Evolutionary conservation across 2,329 filamentous ascomycete species (phyloP), one percentile per base, ranked within the genome.

Genomic region (Trichoderma koningiopsis): DNA sequence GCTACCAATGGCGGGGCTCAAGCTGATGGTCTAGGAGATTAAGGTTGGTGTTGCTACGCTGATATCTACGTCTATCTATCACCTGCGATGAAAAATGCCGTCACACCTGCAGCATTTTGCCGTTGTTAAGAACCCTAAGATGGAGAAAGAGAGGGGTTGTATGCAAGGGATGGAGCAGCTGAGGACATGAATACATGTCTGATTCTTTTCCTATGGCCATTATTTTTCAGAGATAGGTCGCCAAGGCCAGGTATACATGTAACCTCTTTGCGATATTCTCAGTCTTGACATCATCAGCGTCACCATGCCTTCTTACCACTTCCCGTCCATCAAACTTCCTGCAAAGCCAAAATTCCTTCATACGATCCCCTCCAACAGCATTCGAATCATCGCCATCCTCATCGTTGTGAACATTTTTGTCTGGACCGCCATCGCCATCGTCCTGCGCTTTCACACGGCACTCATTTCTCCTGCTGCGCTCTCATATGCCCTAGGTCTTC

Each of bases 401-500:
- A 72, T 86, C 11, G 13, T 79, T 52, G 76, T 85, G 73, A 91
- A 91, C 78, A 72, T 82, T 64, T 1, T 86, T 14, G 79, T 88
- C 56, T 90, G 88, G 88, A 81, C 82, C 63, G 82, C 80, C 19
- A 81, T 82, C 29, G 88, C 82, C 71, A 78, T 88, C 5, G 81
- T 88, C 24, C 81, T 89, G 22, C 83, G 81, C 72, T 84, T 82
- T 73, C 82, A 87, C 77, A 83, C 87, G 0, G 82, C 85, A 0
- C 86, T 97, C 71, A 88, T 94, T 61, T 92, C 92, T 2, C 91
- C 94, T 3, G 93, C 94, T 1, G 89, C 94, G 2, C 87, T 98
- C 0, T 90, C 94, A 31, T 98, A 96, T 79, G 93, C 93, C 0
- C 87, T 98, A 13, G 95, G 95, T 3, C 86, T 98, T 14, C 91